These are phyloP conservation scores for Pseudonitzschia delicatissima DNA, from an alignment of 108 stramenopile genomes.

Conservation along the genomic window DNA sequence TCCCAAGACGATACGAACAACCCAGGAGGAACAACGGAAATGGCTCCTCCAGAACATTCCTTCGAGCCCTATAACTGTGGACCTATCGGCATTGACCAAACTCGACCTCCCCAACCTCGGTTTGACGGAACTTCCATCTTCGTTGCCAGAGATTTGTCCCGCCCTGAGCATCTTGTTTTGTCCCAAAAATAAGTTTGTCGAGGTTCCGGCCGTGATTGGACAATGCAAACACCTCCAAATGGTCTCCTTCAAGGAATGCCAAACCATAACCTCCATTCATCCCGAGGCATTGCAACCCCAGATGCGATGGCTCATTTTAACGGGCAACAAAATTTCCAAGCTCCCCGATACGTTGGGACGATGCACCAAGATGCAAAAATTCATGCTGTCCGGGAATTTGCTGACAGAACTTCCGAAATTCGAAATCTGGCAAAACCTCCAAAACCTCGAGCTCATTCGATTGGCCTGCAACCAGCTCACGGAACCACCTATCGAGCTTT, in stretches of 20 bases:
- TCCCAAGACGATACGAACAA: slow-evolving; percentile 10
- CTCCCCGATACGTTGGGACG: slow-evolving; percentile 56
- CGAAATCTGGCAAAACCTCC: slow-evolving; percentile 28
- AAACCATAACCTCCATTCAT: slow-evolving; percentile 42
- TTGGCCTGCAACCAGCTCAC: slow-evolving; percentile 52
- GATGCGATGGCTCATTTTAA: slow-evolving; percentile 65
- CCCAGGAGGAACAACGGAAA: neutral
- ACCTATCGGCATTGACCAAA: slow-evolving; percentile 33
- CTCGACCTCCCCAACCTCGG: slow-evolving; percentile 48
- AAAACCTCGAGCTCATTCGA: slow-evolving; percentile 53
- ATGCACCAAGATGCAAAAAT: slow-evolving; percentile 55
- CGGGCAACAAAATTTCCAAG: slow-evolving; percentile 43
- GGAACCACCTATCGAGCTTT: slow-evolving; percentile 39
- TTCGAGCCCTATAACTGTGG: neutral
- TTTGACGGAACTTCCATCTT: slow-evolving; percentile 31
- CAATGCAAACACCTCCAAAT: slow-evolving; percentile 54
- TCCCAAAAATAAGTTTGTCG: slow-evolving; percentile 53
- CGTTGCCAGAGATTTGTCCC: slow-evolving; percentile 37
- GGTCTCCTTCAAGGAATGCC: slow-evolving; percentile 60
- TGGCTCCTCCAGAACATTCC: neutral
- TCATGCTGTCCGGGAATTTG: slow-evolving; percentile 61
- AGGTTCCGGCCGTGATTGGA: slow-evolving; percentile 53
- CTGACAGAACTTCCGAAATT: slow-evolving; percentile 27
- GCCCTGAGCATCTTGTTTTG: slow-evolving; percentile 64
- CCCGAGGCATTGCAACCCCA: slow-evolving; percentile 55